Conservation (phyloP, 179 eudicot genomes). For the Nepenthes alata region DNA sequence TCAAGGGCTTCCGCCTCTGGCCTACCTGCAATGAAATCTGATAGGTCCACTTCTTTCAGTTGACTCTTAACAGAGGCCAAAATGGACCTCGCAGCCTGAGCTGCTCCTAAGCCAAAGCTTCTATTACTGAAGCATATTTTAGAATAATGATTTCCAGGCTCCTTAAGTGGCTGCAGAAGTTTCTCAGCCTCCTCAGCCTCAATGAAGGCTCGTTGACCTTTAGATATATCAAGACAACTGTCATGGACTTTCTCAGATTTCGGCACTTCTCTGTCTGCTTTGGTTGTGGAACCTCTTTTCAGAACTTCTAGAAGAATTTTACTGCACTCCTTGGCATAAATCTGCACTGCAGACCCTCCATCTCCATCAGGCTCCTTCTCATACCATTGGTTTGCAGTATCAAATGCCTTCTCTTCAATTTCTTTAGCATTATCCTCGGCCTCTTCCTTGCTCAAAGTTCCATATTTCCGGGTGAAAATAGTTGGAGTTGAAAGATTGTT, state of each 20-base stretch:
- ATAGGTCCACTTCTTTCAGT: slow-evolving; percentile 48
- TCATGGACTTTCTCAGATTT: slow-evolving; percentile 23
- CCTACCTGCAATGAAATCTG: slow-evolving; percentile 66
- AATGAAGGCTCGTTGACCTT: slow-evolving; percentile 54
- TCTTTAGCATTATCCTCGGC: slow-evolving; percentile 44
- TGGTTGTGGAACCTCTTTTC: slow-evolving; percentile 25
- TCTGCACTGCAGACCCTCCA: slow-evolving; percentile 58
- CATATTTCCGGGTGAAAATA: slow-evolving; percentile 49
- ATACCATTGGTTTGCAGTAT: slow-evolving; percentile 37
- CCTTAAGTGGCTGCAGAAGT: slow-evolving; percentile 36
- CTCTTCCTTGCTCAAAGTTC: slow-evolving; percentile 36
- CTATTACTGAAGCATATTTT: slow-evolving; percentile 65
- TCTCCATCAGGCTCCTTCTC: slow-evolving; percentile 72
- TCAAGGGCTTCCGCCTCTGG: slow-evolving; percentile 65
- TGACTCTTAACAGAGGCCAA: slow-evolving; percentile 40
- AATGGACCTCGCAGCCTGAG: slow-evolving; percentile 42
- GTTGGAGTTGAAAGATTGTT: slow-evolving; percentile 45
- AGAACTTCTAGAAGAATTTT: slow-evolving; percentile 52
- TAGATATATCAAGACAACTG: slow-evolving; percentile 48
- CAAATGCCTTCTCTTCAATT: slow-evolving; percentile 46
- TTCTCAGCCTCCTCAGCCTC: slow-evolving; percentile 50
- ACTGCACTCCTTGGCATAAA: slow-evolving; percentile 68
- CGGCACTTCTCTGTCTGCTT: slow-evolving; percentile 16
- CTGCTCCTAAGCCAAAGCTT: slow-evolving; percentile 59
- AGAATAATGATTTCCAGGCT: slow-evolving; percentile 33